Conservation (phyloP, 78 protist genomes). For the Pigoraptor vietnamica region DNA sequence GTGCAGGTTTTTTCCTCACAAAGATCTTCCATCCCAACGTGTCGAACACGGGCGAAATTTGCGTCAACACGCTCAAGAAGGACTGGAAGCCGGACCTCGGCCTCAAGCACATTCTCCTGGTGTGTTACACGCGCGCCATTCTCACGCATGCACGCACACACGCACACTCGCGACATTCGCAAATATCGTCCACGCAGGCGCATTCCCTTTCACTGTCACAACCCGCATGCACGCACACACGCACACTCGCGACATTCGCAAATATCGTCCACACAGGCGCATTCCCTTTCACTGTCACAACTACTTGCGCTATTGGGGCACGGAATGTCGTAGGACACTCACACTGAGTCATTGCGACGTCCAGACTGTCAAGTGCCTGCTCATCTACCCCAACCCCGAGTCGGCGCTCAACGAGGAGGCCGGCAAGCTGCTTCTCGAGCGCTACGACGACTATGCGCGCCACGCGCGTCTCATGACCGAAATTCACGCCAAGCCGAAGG, state of each 20-base stretch:
- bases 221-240: not conserved
- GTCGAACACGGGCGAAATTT: slow-evolving; percentile 90
- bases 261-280: not conserved
- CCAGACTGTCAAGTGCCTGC: slow-evolving; percentile 87
- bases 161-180: not conserved
- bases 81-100: slow-evolving; percentile 93
- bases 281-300: not conserved
- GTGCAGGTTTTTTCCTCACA: slow-evolving; percentile 77
- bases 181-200: not conserved
- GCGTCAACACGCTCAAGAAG: slow-evolving; percentile 94
- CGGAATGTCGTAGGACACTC: too few species aligned
- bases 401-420: slow-evolving; percentile 98
- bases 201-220: not conserved
- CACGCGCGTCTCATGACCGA: slow-evolving; percentile 75
- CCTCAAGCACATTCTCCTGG: slow-evolving; percentile 80
- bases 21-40: slow-evolving; percentile 98
- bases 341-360: not conserved
- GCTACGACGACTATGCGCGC: slow-evolving; percentile 78
- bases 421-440: slow-evolving; percentile 85
- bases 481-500: slow-evolving; percentile 48
- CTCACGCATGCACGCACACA: not conserved
- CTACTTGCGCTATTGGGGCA: too few species aligned
- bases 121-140: slow-evolving; percentile 14
- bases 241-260: not conserved
- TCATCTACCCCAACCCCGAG: slow-evolving; percentile 96